A percentile compares a stretch with the other conserved stretches of the same genome.
These are phyloP conservation scores for Pholiota microspora DNA, from an alignment of 768 basidiomycete species.

Conservation along the genomic window DNA sequence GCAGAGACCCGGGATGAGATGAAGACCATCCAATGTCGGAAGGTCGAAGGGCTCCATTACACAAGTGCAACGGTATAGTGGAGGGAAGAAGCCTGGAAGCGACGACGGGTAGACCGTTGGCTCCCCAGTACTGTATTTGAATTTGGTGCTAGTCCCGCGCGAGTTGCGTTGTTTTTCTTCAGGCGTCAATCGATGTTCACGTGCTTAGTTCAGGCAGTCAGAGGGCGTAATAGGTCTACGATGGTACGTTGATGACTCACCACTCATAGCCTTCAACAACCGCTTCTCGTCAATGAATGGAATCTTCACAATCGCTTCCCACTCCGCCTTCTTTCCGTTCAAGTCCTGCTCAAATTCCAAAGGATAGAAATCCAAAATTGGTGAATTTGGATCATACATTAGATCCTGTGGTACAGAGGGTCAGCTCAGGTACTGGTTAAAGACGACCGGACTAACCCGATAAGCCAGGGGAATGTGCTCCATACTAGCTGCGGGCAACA, in stretches of 20 bases:
- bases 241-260: constrained; percentile 39
- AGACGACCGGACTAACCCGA: constrained; percentile 48
- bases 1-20: constrained; percentile 82
- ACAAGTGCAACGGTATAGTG: constrained; percentile 78
- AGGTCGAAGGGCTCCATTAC: constrained; percentile 81
- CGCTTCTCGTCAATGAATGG: constrained; percentile 90
- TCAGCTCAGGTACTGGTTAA: neutral
- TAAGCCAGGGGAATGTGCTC: constrained; percentile 88
- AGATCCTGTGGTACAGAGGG: constrained; percentile 57
- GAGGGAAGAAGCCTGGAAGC: constrained; percentile 92
- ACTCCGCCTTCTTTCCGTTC: constrained; percentile 98
- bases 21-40: constrained; percentile 82
- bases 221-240: neutral
- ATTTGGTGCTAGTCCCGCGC: constrained; percentile 78
- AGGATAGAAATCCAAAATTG: constrained; percentile 95
- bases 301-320: constrained; percentile 99
- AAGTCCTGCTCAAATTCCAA: constrained; percentile 87
- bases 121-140: constrained; percentile 63
- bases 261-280: constrained; percentile 77
- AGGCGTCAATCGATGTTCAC: constrained; percentile 70
- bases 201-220: constrained; percentile 60
- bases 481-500: constrained; percentile 87
- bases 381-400: constrained; percentile 81
- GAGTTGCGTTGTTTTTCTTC: constrained; percentile 78
- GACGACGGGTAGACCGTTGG: constrained; percentile 85